A percentile compares a stretch with the other conserved stretches of the same genome.
These are phyloP conservation scores for Aspergillus floridensis DNA, from an alignment of 2,329 filamentous ascomycete species.

Conservation along the genomic window DNA sequence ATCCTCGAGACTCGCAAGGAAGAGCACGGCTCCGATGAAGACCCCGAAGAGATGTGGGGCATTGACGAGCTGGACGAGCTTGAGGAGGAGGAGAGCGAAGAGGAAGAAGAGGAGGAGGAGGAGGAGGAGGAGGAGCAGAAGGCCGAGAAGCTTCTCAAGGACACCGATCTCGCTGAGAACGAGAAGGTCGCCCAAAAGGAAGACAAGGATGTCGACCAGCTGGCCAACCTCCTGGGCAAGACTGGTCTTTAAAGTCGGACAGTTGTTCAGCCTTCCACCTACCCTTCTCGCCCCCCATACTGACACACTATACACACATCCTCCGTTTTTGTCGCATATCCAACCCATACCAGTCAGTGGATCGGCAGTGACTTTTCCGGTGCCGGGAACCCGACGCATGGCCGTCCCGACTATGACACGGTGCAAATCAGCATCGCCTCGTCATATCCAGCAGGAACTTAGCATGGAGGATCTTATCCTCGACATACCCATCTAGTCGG, in stretches of 20 bases:
- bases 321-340: slow-evolving; percentile 2
- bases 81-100: slow-evolving; percentile 69
- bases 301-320: not conserved
- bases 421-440: not conserved
- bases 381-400: slow-evolving; percentile 3
- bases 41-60: slow-evolving; percentile 79
- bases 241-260: slow-evolving; percentile 44
- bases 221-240: slow-evolving; percentile 74
- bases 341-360: not conserved
- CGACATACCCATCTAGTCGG: not conserved
- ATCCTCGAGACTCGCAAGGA: slow-evolving; percentile 77
- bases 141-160: slow-evolving; percentile 68
- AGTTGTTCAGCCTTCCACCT: not conserved
- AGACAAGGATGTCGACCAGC: slow-evolving; percentile 75
- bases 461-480: not conserved
- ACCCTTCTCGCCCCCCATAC: not conserved
- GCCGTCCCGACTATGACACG: not conserved
- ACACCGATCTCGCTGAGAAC: slow-evolving; percentile 52
- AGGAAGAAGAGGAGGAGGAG: slow-evolving; percentile 60
- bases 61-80: slow-evolving; percentile 84
- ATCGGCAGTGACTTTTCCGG: slow-evolving; percentile 4
- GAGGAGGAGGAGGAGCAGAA: slow-evolving; percentile 43
- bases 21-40: slow-evolving; percentile 56
- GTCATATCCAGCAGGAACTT: not conserved
- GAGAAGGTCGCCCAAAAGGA: slow-evolving; percentile 69